Conservation (phyloP, 2,329 filamentous ascomycete genomes). For the Nemania sp. region DNA sequence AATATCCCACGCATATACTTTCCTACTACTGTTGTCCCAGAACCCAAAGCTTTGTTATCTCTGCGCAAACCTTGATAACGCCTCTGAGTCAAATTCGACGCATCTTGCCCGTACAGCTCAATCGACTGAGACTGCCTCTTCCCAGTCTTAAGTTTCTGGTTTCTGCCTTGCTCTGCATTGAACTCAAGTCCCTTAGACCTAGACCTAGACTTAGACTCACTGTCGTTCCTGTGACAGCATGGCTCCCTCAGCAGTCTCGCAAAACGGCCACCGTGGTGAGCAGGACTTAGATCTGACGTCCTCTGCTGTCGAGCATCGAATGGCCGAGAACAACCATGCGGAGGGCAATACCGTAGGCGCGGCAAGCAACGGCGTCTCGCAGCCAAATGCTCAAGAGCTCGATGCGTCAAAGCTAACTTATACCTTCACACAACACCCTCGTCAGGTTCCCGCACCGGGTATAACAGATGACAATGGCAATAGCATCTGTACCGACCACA, state of each 20-base stretch:
- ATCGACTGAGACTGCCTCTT: background rate
- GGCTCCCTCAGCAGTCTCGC: constrained; percentile 51
- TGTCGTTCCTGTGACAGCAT: constrained; percentile 39
- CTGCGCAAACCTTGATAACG: constrained; percentile 3
- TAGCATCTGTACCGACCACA: constrained; percentile 79
- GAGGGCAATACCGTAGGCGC: constrained; percentile 34
- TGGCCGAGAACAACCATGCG: constrained; percentile 41
- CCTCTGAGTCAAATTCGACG: background rate
- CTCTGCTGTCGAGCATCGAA: constrained; percentile 55
- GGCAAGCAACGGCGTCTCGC: constrained; percentile 39
- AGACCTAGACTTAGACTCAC: background rate
- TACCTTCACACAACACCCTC: constrained; percentile 42
- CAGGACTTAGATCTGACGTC: constrained; percentile 57
- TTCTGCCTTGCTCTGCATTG: background rate
- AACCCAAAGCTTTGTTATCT: constrained; percentile 3
- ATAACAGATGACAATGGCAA: constrained; percentile 42
- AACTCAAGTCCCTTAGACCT: background rate
- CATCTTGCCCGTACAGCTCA: background rate
- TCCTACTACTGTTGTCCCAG: background rate
- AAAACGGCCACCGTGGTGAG: constrained; percentile 44
- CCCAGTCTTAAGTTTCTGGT: background rate
- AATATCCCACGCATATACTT: constrained; percentile 28
- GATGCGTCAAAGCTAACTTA: constrained; percentile 65
- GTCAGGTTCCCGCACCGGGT: constrained; percentile 36
- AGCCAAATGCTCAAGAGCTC: constrained; percentile 59